Evolutionary conservation across 345 rosid species (phyloP).

Genomic region (Acer yangbiense): DNA sequence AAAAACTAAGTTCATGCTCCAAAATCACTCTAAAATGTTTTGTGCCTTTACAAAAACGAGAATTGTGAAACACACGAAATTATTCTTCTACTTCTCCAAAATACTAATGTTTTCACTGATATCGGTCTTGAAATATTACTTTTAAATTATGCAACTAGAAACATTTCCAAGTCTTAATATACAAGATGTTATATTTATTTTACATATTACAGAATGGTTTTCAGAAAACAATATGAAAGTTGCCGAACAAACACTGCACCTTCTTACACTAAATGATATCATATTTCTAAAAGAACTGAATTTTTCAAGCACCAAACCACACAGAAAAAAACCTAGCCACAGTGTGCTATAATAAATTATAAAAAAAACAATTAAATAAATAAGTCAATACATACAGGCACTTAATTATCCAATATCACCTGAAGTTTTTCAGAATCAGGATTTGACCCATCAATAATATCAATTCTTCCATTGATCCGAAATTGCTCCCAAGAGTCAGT

Average conservation of each 20-base stretch:
- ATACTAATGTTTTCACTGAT: not conserved
- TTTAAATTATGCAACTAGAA: not conserved
- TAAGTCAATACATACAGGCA: not conserved
- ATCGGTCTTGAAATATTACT: not conserved
- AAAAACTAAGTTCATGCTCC: not conserved
- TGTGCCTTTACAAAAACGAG: not conserved
- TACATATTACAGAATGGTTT: not conserved
- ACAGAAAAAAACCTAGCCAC: not conserved
- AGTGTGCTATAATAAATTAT: not conserved
- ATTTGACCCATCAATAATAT: slow-evolving; percentile 66
- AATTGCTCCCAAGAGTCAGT: slow-evolving; percentile 92
- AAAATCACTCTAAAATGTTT: not conserved
- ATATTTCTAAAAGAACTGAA: not conserved
- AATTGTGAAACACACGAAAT: not conserved
- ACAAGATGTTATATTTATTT: not conserved
- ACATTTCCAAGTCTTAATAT: not conserved
- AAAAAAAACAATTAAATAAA: not conserved
- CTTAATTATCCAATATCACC: slow-evolving; percentile 35
- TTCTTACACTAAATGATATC: not conserved
- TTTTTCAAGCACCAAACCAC: not conserved
- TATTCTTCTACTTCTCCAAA: not conserved
- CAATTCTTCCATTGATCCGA: slow-evolving; percentile 76
- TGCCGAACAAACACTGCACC: not conserved
- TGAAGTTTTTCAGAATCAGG: slow-evolving; percentile 62
- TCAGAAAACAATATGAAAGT: not conserved